Base-by-base conservation (phyloP, 2,329 filamentous ascomycete species). In the Penicillium rolfsii region DNA sequence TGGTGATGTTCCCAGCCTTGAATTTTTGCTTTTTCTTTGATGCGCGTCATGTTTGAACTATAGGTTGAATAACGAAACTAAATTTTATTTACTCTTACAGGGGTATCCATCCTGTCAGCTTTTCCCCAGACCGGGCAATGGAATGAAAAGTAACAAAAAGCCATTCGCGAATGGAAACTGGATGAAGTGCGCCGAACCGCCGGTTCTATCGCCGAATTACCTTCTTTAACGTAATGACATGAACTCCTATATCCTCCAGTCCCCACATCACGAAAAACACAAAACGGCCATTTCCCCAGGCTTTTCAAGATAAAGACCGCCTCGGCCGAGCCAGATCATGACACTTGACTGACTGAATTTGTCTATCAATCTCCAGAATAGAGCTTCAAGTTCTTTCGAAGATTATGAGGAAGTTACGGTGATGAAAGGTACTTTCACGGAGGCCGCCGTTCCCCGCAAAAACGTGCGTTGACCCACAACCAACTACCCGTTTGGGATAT, bases 181-280 rank as follows among this genome's bases (percentile, higher is more conserved):
- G 2, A 46, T 55, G 40, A 11, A 28, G 30, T 49, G 30, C 48
- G 41, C 54, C 33, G 54, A 54, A 57, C 58, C 30, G 30, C 28
- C 9, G 24, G 48, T 50, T 35, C 30, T n/a, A 50, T 19, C n/a
- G 9, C 16, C 22, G 24, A 48, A 48, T 24, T 45, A 7, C 43
- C 28, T 52, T 57, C 55, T 55, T 22, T 54, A 46, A 60, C 58
- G 58, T 60, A 60, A 60, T 57, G 7, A 48, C 12, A 48, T 48
- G 45, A 53, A 14, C 28, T 49, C 54, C 52, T 28, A 43, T 50
- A 49, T 49, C 49, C 49, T 60, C 58, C 48, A 49, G 53, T 56
- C 49, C 24, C 38, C 30, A 35, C 48, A 35, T 19, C 28, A 12
- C 24, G 3, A 46, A 5, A 48, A 22, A 35, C 49, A 35, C 22